Conservation (phyloP, 257 asterid genomes). For the Eustoma russellianum region DNA sequence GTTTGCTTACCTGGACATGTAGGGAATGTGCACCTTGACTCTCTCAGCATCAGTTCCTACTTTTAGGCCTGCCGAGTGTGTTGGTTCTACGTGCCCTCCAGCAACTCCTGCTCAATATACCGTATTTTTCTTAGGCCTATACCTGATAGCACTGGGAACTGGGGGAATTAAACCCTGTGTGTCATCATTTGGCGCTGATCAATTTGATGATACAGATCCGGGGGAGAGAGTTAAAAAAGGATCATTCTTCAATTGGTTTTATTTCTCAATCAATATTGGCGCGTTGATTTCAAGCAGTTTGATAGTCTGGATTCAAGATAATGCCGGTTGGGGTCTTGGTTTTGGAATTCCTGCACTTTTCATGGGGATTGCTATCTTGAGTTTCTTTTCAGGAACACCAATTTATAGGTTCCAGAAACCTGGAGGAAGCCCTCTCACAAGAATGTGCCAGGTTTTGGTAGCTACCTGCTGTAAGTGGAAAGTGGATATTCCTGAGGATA, state of each 20-base stretch:
- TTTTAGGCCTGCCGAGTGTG: constrained; percentile 69
- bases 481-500: constrained; percentile 46
- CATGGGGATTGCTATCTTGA: constrained; percentile 71
- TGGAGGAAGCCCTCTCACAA: constrained; percentile 93
- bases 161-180: constrained; percentile 98
- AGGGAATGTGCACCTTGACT: constrained; percentile 92
- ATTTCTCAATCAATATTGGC: constrained; percentile 84
- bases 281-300: constrained; percentile 81
- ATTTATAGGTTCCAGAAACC: constrained; percentile 93
- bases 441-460: constrained; percentile 87
- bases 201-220: constrained; percentile 87
- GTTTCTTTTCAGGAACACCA: constrained; percentile 78
- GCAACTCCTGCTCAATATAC: constrained; percentile 71
- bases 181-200: constrained; percentile 95
- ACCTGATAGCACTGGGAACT: constrained; percentile 86
- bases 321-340: constrained; percentile 96
- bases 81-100: constrained; percentile 69
- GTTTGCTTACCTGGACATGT: constrained; percentile 3
- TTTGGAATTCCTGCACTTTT: constrained; percentile 82
- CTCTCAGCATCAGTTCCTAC: constrained; percentile 73
- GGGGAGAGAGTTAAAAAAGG: constrained; percentile 86
- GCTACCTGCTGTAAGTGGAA: constrained; percentile 73
- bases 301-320: constrained; percentile 94
- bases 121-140: constrained; percentile 67
- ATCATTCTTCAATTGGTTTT: constrained; percentile 93